Evolutionary conservation across 805 yeast species (phyloP).

Genomic region (Yamadazyma sp.): DNA sequence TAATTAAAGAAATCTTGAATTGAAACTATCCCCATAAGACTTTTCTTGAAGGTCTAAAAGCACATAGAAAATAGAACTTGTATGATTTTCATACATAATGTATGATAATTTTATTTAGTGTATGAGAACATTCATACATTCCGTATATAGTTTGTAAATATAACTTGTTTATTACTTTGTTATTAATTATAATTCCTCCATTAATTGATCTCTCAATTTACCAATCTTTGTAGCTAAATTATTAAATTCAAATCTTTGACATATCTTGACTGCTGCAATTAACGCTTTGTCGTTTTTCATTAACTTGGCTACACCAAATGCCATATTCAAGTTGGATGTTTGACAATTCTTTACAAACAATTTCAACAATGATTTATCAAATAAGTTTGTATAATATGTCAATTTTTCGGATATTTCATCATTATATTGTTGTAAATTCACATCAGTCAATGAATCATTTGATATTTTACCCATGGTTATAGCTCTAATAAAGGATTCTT

Average conservation of each 20-base stretch:
- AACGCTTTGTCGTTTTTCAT: constrained; percentile 76
- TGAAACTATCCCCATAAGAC: no score
- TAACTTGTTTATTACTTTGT: neutral
- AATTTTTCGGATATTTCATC: constrained; percentile 50
- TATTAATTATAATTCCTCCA: constrained; percentile 7
- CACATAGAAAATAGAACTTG: no score
- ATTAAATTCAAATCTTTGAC: constrained; percentile 54
- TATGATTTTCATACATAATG: no score
- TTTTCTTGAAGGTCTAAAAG: no score
- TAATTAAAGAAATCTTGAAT: no score
- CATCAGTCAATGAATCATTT: constrained; percentile 47
- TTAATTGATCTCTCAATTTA: constrained; percentile 34
- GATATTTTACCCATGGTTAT: constrained; percentile 59
- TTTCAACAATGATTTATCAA: constrained; percentile 77
- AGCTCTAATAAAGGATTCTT: constrained; percentile 62
- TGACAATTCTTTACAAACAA: constrained; percentile 73
- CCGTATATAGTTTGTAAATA: neutral
- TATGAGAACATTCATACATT: no score
- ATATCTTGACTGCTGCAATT: constrained; percentile 79
- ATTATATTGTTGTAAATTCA: constrained; percentile 25
- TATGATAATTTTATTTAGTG: no score
- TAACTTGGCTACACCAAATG: constrained; percentile 64
- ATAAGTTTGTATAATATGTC: constrained; percentile 47
- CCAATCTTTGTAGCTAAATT: constrained; percentile 37
- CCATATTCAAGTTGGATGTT: constrained; percentile 60